phyloP scores from a whole-genome alignment of 1,284 basidiomycete species.

The Boletus coffeatus region DNA sequence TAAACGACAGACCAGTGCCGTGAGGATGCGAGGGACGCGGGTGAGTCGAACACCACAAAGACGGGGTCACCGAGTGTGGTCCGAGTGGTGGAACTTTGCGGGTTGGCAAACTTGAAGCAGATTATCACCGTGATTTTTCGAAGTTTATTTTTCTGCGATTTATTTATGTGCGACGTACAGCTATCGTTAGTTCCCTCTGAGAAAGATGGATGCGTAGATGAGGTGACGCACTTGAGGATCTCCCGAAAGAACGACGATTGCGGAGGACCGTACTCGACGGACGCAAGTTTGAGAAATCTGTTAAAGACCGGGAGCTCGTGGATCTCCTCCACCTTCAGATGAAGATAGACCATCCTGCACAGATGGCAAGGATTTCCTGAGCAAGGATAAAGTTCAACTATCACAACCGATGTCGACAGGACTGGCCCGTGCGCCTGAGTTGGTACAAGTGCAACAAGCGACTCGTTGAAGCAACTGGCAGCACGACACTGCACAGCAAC shows the following conservation, averaged over 20 bases:
- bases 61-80: conserved; percentile 23
- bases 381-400: background rate
- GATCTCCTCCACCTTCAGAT: conserved; percentile 54
- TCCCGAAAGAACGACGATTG: conserved; percentile 36
- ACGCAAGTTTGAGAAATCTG: conserved; percentile 34
- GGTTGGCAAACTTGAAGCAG: conserved; percentile 43
- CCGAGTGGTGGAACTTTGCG: background rate
- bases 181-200: background rate
- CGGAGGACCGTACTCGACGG: conserved; percentile 38
- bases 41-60: conserved; percentile 62
- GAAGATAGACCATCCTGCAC: conserved; percentile 46
- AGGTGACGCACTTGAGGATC: conserved; percentile 40
- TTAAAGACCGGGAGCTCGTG: conserved; percentile 37
- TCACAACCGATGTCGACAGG: background rate
- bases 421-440: background rate
- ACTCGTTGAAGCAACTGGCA: background rate
- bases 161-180: background rate
- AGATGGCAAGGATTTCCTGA: conserved; percentile 51
- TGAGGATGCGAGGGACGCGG: conserved; percentile 50
- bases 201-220: background rate
- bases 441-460: background rate
- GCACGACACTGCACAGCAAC: background rate
- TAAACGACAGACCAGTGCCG: conserved; percentile 25
- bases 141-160: conserved; percentile 32
- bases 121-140: conserved; percentile 38